Conservation (phyloP, 148 eudicot species). For the Dysphania ambrosioides region DNA sequence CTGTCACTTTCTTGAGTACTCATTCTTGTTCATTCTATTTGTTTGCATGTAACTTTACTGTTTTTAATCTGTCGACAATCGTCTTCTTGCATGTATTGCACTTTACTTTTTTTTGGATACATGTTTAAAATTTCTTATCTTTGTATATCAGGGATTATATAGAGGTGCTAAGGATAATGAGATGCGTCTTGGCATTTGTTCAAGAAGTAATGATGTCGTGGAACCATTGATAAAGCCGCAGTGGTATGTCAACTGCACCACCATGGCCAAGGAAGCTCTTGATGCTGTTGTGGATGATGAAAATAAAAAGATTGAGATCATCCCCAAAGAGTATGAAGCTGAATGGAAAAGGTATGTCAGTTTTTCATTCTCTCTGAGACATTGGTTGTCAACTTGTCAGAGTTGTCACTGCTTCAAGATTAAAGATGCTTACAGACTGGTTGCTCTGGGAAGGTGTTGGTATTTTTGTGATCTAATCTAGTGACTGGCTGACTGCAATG, state of each 20-base stretch:
- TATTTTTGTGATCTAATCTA: not conserved
- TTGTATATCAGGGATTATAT: constrained; percentile 67
- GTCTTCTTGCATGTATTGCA: not conserved
- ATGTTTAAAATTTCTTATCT: not conserved
- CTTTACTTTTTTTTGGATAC: not conserved
- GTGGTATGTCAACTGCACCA: constrained; percentile 85
- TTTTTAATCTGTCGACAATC: not conserved
- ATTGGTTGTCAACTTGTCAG: not conserved
- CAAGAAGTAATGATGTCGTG: constrained; percentile 83
- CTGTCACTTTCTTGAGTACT: not conserved
- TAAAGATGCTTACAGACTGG: not conserved
- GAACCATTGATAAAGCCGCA: constrained; percentile 96
- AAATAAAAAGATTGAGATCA: constrained; percentile 63
- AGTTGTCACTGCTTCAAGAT: too few relatives aligned
- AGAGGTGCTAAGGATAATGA: constrained; percentile 66
- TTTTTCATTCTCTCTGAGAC: constrained; percentile 3
- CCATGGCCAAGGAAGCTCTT: constrained; percentile 83
- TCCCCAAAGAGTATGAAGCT: constrained; percentile 84
- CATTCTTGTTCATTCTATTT: too few relatives aligned
- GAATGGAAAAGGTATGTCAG: constrained; percentile 82
- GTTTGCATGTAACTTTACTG: not conserved
- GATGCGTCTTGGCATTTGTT: constrained; percentile 93
- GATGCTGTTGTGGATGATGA: constrained; percentile 63
- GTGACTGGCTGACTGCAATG: not conserved
- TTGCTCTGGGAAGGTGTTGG: not conserved